Base-by-base conservation (phyloP, 768 basidiomycete genomes). In the Lactarius sp. region DNA sequence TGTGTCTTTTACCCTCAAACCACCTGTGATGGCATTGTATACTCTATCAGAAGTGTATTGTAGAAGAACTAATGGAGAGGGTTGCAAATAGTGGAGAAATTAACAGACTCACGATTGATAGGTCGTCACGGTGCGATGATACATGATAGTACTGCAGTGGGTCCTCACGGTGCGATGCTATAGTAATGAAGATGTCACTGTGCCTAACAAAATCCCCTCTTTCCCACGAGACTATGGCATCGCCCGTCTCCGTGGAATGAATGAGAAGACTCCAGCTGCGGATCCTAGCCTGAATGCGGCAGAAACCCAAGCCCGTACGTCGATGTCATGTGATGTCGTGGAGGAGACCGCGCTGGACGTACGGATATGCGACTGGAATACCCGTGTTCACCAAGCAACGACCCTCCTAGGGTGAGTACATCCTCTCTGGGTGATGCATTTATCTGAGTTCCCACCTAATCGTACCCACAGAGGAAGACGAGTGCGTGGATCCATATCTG, bases 341-440 rank as follows among this genome's bases (percentile, higher is more conserved):
- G 27, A 3, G 27, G 27, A 27, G 27, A 27, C 27, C 27, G 27
- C 52, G 6, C 39, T 66, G 18, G 52, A 66, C 18, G 46, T 41
- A 20, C 61, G 61, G 51, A 63, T 66, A 57, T 55, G 61, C 61
- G 61, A 65, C 44, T 56, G 60, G 60, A 56, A 42, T 7, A 20
- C 37, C 12, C 33, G 33, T 8, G 61, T 66, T 14, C 42, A 56
- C n/a, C 34, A 39, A 42, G 56, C 62, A 33, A 41, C 20, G 4
- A 16, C 52, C 14, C 4, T 47, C 27, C 16, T 37, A 10, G 62
- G 50, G 62, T 66, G 41, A 27, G 27, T 27, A 27, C 27, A 27
- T 3, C 27, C 27, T 27, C 27, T 27, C 27, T 2, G 27, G 27
- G 0, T 18, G 20, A 60, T 52, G 12, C 7, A 7, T 27, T 2